Evolutionary conservation across 2,329 filamentous ascomycete species (phyloP).

Genomic region (Coniochaeta sp.): DNA sequence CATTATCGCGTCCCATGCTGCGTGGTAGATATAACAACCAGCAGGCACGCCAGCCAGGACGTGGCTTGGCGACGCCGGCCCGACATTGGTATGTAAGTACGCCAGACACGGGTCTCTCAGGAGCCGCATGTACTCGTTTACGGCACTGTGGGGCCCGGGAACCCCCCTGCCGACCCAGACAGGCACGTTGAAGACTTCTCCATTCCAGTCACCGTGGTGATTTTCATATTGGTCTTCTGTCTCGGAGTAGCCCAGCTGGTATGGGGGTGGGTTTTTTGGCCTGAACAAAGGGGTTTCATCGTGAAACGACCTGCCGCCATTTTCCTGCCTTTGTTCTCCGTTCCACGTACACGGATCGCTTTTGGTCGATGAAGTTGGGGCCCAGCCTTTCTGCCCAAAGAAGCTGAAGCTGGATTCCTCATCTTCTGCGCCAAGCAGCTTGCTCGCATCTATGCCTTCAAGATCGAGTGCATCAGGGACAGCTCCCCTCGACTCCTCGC

Average conservation of each 20-base stretch:
- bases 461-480: conserved; percentile 18
- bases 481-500: conserved; percentile 31
- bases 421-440: conserved; percentile 28
- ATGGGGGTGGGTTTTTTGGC: conserved; percentile 7
- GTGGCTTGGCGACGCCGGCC: conserved; percentile 41
- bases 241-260: conserved; percentile 14
- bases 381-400: conserved; percentile 27
- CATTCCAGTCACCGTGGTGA: conserved; percentile 17
- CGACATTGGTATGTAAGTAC: conserved; percentile 26
- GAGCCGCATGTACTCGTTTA: conserved; percentile 40
- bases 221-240: conserved; percentile 17
- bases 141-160: conserved; percentile 24
- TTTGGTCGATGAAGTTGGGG: conserved; percentile 7
- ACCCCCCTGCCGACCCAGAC: conserved; percentile 41
- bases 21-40: conserved; percentile 36
- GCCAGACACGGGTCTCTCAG: conserved; percentile 20
- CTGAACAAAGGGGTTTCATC: conserved; percentile 2
- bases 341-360: background rate
- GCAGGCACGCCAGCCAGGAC: conserved; percentile 40
- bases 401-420: conserved; percentile 42
- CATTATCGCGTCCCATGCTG: conserved; percentile 44
- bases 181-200: conserved; percentile 19
- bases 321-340: background rate
- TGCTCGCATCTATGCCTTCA: conserved; percentile 31
- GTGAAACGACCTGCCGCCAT: conserved; percentile 5